phyloP scores from a whole-genome alignment of 768 basidiomycete species.

The Grammothele lineata region DNA sequence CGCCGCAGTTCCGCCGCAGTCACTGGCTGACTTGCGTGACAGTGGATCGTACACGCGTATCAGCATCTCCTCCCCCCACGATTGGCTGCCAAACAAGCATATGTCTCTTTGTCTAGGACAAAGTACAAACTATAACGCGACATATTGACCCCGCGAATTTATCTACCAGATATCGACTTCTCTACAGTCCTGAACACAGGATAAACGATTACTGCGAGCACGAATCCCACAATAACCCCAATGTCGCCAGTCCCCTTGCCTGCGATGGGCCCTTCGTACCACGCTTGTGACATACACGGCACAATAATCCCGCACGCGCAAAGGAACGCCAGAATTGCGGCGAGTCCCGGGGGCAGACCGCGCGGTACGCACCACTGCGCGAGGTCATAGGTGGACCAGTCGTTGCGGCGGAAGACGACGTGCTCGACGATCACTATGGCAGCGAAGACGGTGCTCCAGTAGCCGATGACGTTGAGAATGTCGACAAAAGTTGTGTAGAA shows the following conservation, averaged over 20 bases:
- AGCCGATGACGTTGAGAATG: slow-evolving; percentile 41
- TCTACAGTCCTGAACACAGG: slow-evolving; percentile 26
- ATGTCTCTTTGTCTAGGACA: not conserved
- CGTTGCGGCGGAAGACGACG: slow-evolving; percentile 35
- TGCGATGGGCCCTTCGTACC: slow-evolving; percentile 50
- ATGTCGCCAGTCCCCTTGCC: slow-evolving; percentile 42
- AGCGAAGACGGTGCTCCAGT: slow-evolving; percentile 36
- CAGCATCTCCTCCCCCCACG: slow-evolving; percentile 8
- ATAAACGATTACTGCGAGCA: slow-evolving; percentile 30
- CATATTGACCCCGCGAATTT: not conserved
- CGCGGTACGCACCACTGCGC: slow-evolving; percentile 32
- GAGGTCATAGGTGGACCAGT: slow-evolving; percentile 34
- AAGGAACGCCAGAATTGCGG: slow-evolving; percentile 38
- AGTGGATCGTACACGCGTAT: slow-evolving; percentile 16
- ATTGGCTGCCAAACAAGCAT: not conserved
- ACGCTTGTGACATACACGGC: slow-evolving; percentile 48
- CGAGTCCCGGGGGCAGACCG: slow-evolving; percentile 36
- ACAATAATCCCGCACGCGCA: slow-evolving; percentile 38
- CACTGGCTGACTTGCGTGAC: not conserved
- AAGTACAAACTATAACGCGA: slow-evolving; percentile 11
- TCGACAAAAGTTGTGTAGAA: slow-evolving; percentile 45
- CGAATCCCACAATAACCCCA: slow-evolving; percentile 39
- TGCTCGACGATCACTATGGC: slow-evolving; percentile 42
- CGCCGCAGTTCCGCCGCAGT: not conserved
- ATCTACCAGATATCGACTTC: slow-evolving; percentile 12